phyloP scores from a whole-genome alignment of 441 rosid species.

The Populus trichocarpa region DNA sequence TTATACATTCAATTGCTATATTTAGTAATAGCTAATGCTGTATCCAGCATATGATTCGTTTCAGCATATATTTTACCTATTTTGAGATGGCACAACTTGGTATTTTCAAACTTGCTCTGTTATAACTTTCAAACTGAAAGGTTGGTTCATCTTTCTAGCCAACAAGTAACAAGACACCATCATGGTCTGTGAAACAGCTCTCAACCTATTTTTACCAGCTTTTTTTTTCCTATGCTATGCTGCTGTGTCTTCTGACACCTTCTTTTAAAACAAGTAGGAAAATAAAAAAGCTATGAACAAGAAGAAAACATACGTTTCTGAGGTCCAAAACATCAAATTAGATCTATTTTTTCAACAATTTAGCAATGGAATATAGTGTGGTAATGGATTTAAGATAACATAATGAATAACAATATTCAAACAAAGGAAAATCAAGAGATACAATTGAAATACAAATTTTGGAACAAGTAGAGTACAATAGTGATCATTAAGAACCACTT shows the following conservation, averaged over 20 bases:
- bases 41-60: not conserved
- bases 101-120: not conserved
- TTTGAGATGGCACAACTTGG: not conserved
- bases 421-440: not conserved
- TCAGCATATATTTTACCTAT: not conserved
- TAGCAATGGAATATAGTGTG: not conserved
- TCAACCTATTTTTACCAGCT: not conserved
- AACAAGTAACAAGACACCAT: not conserved
- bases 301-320: not conserved
- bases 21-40: not conserved
- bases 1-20: not conserved
- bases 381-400: not conserved
- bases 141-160: not conserved
- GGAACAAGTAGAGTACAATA: constrained; percentile 4
- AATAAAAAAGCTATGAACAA: not conserved
- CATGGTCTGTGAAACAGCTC: not conserved
- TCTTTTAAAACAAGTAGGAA: not conserved
- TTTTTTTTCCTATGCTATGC: not conserved
- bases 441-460: constrained; percentile 9
- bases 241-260: not conserved
- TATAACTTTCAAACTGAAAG: not conserved
- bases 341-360: not conserved
- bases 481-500: constrained; percentile 5
- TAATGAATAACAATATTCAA: not conserved
- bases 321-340: not conserved